These are phyloP conservation scores for Senna siamea DNA, from an alignment of 306 rosid species.

Conservation along the genomic window DNA sequence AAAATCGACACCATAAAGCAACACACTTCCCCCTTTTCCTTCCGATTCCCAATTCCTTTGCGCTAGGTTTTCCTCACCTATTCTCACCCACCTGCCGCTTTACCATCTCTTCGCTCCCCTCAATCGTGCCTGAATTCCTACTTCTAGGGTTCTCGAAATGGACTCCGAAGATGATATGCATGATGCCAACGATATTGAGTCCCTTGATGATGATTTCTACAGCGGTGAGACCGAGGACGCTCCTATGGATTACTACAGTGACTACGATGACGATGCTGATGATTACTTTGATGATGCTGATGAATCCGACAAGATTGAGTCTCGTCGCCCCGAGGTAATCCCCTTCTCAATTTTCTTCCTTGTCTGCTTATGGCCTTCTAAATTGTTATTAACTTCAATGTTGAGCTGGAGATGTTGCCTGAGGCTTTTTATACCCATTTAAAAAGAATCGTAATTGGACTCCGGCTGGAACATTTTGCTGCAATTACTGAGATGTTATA, in stretches of 20 bases:
- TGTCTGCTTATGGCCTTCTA: background rate
- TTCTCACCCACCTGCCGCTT: background rate
- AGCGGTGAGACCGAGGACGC: slow-evolving; percentile 71
- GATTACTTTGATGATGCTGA: slow-evolving; percentile 57
- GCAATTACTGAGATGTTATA: slow-evolving; percentile 7
- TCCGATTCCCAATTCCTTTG: slow-evolving; percentile 22
- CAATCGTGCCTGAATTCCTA: background rate
- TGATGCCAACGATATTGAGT: slow-evolving; percentile 77
- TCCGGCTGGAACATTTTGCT: slow-evolving; percentile 2
- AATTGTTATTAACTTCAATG: background rate
- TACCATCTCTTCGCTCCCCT: background rate
- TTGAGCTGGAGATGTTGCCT: slow-evolving; percentile 26
- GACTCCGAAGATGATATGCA: slow-evolving; percentile 92
- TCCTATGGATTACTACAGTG: slow-evolving; percentile 58
- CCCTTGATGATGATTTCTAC: slow-evolving; percentile 79
- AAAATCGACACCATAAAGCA: slow-evolving; percentile 32
- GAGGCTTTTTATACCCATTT: background rate
- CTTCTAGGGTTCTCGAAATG: slow-evolving; percentile 52
- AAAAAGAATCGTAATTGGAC: background rate
- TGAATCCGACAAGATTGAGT: slow-evolving; percentile 55
- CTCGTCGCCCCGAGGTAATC: slow-evolving; percentile 76
- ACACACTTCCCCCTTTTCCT: slow-evolving; percentile 18
- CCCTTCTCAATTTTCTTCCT: slow-evolving; percentile 10
- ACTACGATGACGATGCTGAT: slow-evolving; percentile 58
- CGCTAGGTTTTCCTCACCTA: slow-evolving; percentile 32